phyloP scores from a whole-genome alignment of 164 flowering plant genomes.

The grape (Vitis vinifera) region ASM3070453v1 NC_081819.1:19377501-19378000 shows the following conservation, averaged over 20 bases:
- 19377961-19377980: not conserved
- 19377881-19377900: slow-evolving; percentile 91
- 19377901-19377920: slow-evolving; percentile 92
- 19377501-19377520: slow-evolving; percentile 48
- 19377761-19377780: not conserved
- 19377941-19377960: slow-evolving; percentile 34
- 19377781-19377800: not conserved
- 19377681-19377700: slow-evolving; percentile 65
- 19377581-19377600: slow-evolving; percentile 55
- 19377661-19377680: slow-evolving; percentile 99
- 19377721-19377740: not conserved
- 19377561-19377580: not conserved
- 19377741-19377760: too few relatives aligned
- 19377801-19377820: not conserved
- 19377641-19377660: slow-evolving; percentile 99
- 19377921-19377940: slow-evolving; percentile 92
- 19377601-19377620: slow-evolving; percentile 99
- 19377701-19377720: not conserved
- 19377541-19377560: not conserved
- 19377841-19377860: slow-evolving; percentile 83
- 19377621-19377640: slow-evolving; percentile 93
- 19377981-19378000: not conserved
- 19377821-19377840: not conserved
- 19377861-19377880: slow-evolving; percentile 97
- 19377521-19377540: not conserved